These are phyloP conservation scores for Verticillium zaregamsianum DNA, from an alignment of 2,329 filamentous ascomycete genomes.

Conservation along the genomic window DNA sequence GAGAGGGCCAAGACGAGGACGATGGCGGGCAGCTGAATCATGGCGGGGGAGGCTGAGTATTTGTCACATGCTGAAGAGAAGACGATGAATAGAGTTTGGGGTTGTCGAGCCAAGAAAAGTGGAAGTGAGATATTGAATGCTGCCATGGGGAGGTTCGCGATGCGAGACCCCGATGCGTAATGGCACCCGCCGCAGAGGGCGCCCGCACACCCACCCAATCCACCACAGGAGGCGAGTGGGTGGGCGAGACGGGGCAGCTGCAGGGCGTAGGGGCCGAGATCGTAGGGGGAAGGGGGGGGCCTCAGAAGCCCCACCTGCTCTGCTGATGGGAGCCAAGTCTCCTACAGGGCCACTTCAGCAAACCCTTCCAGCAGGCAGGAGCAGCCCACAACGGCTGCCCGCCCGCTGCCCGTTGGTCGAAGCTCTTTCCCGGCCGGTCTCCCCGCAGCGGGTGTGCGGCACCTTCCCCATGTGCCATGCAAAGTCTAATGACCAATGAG, in stretches of 20 bases:
- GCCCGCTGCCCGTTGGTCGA: not conserved
- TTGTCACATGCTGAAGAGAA: not conserved
- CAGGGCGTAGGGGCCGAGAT: not conserved
- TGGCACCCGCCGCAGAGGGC: not conserved
- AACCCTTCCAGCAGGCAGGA: not conserved
- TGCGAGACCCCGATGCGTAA: not conserved
- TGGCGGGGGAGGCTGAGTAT: not conserved
- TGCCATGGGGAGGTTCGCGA: not conserved
- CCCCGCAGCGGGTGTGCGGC: conserved; percentile 1
- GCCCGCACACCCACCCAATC: not conserved
- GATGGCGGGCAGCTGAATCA: not conserved
- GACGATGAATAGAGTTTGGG: not conserved
- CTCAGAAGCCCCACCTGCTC: not conserved
- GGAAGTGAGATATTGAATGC: not conserved
- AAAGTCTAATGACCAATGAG: not conserved
- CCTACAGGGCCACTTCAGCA: not conserved
- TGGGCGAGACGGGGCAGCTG: not conserved
- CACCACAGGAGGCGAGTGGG: no score
- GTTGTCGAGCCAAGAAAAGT: not conserved
- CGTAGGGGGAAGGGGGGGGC: not conserved
- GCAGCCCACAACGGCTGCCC: not conserved
- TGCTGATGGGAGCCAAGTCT: not conserved
- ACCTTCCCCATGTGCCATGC: not conserved
- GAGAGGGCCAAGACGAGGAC: not conserved
- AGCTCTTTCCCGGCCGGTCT: not conserved